Evolutionary conservation across 768 basidiomycete species (phyloP).

Genomic region (Phlebiopsis flavidoalba): DNA sequence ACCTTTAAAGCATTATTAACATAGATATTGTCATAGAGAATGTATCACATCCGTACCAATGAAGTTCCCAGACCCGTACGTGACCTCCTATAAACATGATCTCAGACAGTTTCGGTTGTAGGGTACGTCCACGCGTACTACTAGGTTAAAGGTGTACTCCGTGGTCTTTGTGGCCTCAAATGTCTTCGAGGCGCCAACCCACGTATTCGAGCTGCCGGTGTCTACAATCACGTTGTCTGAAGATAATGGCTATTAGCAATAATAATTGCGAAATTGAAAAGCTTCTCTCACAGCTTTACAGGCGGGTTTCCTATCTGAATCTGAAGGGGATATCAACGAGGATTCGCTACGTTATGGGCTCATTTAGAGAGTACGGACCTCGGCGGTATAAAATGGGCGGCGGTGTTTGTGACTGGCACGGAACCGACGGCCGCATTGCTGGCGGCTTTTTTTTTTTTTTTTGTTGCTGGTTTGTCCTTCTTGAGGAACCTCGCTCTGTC

Average conservation of each 20-base stretch:
- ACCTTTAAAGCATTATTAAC: too few relatives aligned
- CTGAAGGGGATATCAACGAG: too few relatives aligned
- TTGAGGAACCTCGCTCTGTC: constrained; percentile 42
- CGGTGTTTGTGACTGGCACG: constrained; percentile 2
- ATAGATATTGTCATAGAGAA: constrained; percentile 40
- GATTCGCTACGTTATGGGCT: too few relatives aligned
- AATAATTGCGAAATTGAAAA: neutral
- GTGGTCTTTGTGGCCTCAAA: too few relatives aligned
- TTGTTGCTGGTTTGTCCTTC: too few relatives aligned
- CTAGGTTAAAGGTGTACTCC: too few relatives aligned
- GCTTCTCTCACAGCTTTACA: constrained; percentile 2
- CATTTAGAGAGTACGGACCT: constrained; percentile 2
- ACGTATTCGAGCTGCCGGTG: constrained; percentile 18
- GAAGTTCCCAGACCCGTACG: constrained; percentile 15
- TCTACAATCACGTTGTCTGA: constrained; percentile 14
- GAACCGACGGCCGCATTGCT: neutral
- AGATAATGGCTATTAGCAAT: neutral
- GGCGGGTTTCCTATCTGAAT: constrained; percentile 7
- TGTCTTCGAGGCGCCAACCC: constrained; percentile 12
- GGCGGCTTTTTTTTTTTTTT: too few relatives aligned
- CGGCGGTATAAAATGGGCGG: constrained; percentile 5
- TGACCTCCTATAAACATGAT: constrained; percentile 7
- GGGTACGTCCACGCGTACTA: too few relatives aligned
- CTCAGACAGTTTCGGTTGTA: neutral
- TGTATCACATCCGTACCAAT: constrained; percentile 26